Evolutionary conservation across 2,329 filamentous ascomycete genomes (phyloP).

Genomic region (Cyphellophora europaea): DNA sequence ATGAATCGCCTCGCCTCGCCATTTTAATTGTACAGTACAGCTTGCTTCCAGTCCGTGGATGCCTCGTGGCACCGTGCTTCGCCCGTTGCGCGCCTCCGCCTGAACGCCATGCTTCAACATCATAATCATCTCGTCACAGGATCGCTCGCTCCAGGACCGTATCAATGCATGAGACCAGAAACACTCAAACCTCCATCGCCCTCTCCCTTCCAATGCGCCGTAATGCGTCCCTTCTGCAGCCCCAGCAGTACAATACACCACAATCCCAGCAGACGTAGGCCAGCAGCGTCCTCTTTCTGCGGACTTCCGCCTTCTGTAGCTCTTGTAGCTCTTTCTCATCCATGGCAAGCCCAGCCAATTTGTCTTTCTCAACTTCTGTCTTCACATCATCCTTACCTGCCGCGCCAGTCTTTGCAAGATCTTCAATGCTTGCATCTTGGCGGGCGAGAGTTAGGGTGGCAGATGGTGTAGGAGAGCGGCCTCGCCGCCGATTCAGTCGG

Average conservation of each 20-base stretch:
- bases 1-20: too few species aligned
- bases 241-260: constrained; percentile 8
- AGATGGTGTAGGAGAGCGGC: constrained; percentile 19
- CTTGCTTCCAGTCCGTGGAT: too few species aligned
- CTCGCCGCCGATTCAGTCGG: constrained; percentile 12
- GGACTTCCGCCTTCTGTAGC: background rate
- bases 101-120: too few species aligned
- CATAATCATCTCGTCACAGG: too few species aligned
- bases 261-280: constrained; percentile 6
- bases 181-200: too few species aligned
- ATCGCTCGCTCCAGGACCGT: too few species aligned
- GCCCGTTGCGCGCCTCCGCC: too few species aligned
- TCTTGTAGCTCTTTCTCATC: background rate
- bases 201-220: constrained; percentile 1
- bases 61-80: too few species aligned
- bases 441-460: background rate
- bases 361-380: constrained; percentile 1
- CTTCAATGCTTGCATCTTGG: background rate
- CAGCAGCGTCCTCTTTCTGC: background rate
- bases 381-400: constrained; percentile 1
- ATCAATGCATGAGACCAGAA: too few species aligned
- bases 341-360: background rate
- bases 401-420: background rate
- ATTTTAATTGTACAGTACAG: too few species aligned
- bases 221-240: constrained; percentile 6